phyloP scores from a whole-genome alignment of 2,329 filamentous ascomycete species.

The Neophaeococcomyces aloes region DNA sequence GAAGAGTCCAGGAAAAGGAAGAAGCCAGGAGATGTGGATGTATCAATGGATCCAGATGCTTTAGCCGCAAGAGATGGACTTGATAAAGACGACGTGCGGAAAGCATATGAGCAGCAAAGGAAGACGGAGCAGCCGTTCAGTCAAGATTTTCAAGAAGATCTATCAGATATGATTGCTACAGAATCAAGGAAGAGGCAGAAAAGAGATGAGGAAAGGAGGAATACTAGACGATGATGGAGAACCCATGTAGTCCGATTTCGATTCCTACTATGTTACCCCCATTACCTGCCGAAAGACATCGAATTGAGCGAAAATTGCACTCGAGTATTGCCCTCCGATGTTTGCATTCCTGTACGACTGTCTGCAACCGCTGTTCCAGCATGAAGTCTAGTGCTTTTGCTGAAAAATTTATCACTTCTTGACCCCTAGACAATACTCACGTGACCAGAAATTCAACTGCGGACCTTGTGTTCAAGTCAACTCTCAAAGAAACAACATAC shows the following conservation, averaged over 20 bases:
- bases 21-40: constrained; percentile 91
- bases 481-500: no score
- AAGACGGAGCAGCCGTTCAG: constrained; percentile 56
- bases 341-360: no score
- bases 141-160: constrained; percentile 75
- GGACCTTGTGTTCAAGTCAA: no score
- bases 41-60: constrained; percentile 78
- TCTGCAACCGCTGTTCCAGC: no score
- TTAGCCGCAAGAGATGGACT: constrained; percentile 65
- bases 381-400: no score
- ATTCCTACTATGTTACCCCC: not conserved
- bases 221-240: constrained; percentile 40
- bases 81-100: constrained; percentile 71
- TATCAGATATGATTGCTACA: constrained; percentile 91
- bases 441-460: no score
- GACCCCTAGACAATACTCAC: no score
- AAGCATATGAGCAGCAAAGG: constrained; percentile 64
- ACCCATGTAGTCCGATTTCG: constrained; percentile 6
- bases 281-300: not conserved
- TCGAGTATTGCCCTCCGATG: no score
- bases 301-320: not conserved
- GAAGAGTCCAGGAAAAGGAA: constrained; percentile 74
- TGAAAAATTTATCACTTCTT: no score
- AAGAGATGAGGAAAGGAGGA: constrained; percentile 68
- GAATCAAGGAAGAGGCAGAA: constrained; percentile 86